Evolutionary conservation across 768 basidiomycete genomes (phyloP).

Genomic region (Lepiota brunneoincarnata): DNA sequence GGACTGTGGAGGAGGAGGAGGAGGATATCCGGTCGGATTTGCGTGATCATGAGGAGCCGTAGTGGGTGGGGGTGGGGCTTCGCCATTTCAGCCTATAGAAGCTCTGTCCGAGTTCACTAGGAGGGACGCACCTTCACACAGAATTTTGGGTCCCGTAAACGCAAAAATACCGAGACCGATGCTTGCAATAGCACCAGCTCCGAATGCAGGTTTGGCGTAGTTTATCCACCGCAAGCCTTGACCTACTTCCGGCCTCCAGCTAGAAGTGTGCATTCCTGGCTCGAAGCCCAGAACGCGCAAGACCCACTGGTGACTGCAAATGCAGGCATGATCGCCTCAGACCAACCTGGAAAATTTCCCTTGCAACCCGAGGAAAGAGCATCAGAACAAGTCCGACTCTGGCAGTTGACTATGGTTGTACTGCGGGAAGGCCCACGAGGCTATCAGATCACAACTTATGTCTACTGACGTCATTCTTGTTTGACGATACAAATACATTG

Average conservation of each 20-base stretch:
- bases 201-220: slow-evolving; percentile 14
- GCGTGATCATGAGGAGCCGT: not conserved
- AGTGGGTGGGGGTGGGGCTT: not conserved
- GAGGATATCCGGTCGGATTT: slow-evolving; percentile 26
- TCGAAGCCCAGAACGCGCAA: not conserved
- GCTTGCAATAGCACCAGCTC: slow-evolving; percentile 34
- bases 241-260: not conserved
- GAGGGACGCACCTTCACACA: slow-evolving; percentile 53
- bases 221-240: not conserved
- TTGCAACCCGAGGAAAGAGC: not conserved
- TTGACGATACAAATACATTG: not conserved
- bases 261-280: not conserved
- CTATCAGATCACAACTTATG: not conserved
- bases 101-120: too few relatives aligned
- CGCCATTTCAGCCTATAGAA: not conserved
- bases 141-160: slow-evolving; percentile 31
- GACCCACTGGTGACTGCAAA: not conserved
- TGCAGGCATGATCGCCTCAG: not conserved
- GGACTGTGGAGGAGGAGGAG: slow-evolving; percentile 70
- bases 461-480: not conserved
- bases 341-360: not conserved
- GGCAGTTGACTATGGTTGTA: too few relatives aligned
- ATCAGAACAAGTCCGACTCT: not conserved
- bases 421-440: too few relatives aligned
- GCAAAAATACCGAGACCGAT: slow-evolving; percentile 44